Evolutionary conservation across 495 filamentous ascomycete species (phyloP), one percentile per base, ranked within the genome.

Genomic region (Aspergillus nanangensis): DNA sequence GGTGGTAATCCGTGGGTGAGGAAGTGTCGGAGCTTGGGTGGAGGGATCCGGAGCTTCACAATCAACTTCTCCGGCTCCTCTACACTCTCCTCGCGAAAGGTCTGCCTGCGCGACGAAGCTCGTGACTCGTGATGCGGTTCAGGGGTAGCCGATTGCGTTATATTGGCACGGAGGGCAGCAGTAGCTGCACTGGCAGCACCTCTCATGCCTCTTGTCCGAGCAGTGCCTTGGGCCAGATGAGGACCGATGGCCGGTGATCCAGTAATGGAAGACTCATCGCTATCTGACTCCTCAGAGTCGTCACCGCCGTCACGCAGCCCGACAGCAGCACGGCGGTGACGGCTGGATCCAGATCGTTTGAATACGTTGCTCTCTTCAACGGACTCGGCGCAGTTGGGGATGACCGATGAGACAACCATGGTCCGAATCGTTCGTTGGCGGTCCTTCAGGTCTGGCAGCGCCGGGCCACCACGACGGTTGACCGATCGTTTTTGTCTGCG

Each of bases 391-490:
- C 87, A 88, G 29, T 93, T 92, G 2, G 93, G 93, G 32, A 98
- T 76, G 21, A 93, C 87, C 4, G 84, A 86, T 17, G 93, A 96
- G 3, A 98, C 89, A 45, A 97, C 77, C 51, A 94, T 72, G 1
- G 90, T 95, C 11, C 93, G 81, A 44, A 96, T 90, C 2, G 92
- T 96, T 32, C 90, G 80, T 60, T 88, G 90, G 29, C 92, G 80
- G 56, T 98, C 94, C 60, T 96, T 97, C 23, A 98, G 79, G 69
- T 98, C 93, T 10, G 93, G 93, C 31, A 98, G 71, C 45, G 88
- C 84, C n/a, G 94, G 93, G 1, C 93, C 93, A 48, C 93, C 93
- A 43, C 93, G 82, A 38, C 93, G 81, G 60, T 95, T 96, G 44
- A 95, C 86, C 4, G 91, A 95, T 29, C 93, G 82, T 70, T 97